Evolutionary conservation across 2,329 filamentous ascomycete species (phyloP), one percentile per base, ranked within the genome.

Genomic region (Zalaria sp.): DNA sequence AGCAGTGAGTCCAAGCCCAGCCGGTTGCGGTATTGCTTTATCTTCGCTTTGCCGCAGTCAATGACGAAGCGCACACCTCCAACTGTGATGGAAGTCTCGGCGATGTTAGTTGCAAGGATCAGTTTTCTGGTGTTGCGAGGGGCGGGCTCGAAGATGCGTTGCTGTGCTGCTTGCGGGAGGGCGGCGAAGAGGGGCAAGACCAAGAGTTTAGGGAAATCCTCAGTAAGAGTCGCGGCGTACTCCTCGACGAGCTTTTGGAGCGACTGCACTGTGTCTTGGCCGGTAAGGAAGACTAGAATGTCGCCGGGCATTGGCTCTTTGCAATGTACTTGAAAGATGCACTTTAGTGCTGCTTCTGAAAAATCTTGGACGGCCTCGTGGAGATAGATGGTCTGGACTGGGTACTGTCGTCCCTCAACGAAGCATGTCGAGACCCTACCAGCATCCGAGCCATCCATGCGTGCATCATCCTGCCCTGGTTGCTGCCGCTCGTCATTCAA

Each of bases 61-160:
- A 98, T 73, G 6, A 98, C 89, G 51, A 83, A 91, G 4, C 85
- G 77, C 5, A 98, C 87, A 2, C 91, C 91, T 0, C 89, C 83
- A 0, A 98, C 88, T 0, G 91, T 98, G 45, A 98, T 83, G 1
- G 91, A 96, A 0, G 91, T 96, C 60, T 98, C 91, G n/a, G 91
- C 91, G 53, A 98, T 96, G 55, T 98, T 98, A 9, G 91, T 98
- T 0, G 88, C 81, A 1, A 98, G 67, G 0, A 98, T 87, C 8
- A 96, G 73, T 56, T 96, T 96, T 35, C 91, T 75, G 0, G 85
- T 93, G n/a, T 71, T 70, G 2, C 77, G 74, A 0, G 77, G 75
- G 25, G 83, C 73, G 1, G 83, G 82, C 42, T 80, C 69, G 58
- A 98, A 96, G 6, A 93, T 87, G 25, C 78, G 75, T 49, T 93